A percentile compares a stretch with the other conserved stretches of the same genome.
phyloP scores from a whole-genome alignment of 2,329 filamentous ascomycete species.

The Annulohypoxylon truncatum region DNA sequence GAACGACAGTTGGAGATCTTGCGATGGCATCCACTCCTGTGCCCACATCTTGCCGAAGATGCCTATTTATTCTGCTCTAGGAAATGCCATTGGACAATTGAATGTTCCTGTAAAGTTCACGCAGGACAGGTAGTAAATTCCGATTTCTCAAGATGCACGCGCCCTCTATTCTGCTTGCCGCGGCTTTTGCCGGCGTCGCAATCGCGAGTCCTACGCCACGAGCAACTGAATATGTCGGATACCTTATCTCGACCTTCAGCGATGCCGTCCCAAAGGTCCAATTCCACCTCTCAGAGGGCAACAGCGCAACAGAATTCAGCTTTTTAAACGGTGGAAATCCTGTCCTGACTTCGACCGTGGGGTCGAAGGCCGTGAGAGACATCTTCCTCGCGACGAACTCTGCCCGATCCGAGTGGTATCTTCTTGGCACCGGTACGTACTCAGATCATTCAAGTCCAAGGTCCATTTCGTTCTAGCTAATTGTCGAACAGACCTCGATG shows the following conservation, averaged over 20 bases:
- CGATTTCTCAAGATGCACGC: constrained; percentile 11
- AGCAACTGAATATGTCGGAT: constrained; percentile 47
- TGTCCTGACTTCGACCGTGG: constrained; percentile 51
- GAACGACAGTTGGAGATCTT: neutral
- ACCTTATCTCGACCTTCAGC: constrained; percentile 53
- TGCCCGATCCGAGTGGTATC: constrained; percentile 51
- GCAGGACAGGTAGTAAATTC: neutral
- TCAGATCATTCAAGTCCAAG: neutral
- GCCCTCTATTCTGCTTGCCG: constrained; percentile 2
- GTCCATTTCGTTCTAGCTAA: neutral
- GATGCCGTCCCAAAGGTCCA: constrained; percentile 51
- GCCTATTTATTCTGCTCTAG: constrained; percentile 6
- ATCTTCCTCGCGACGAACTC: constrained; percentile 52
- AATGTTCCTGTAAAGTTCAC: no score
- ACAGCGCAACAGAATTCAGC: constrained; percentile 49
- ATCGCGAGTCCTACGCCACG: constrained; percentile 30
- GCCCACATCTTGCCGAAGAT: neutral
- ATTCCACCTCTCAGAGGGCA: constrained; percentile 51
- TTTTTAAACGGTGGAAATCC: constrained; percentile 50
- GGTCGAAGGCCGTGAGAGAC: constrained; percentile 52
- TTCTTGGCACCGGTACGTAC: constrained; percentile 51
- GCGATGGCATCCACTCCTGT: neutral
- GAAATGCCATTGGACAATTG: neutral
- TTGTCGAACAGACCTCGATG: constrained; percentile 50
- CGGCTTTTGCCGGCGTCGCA: constrained; percentile 22